Evolutionary conservation across 2,329 filamentous ascomycete species (phyloP).

Genomic region (Paracamarosporium sp.): DNA sequence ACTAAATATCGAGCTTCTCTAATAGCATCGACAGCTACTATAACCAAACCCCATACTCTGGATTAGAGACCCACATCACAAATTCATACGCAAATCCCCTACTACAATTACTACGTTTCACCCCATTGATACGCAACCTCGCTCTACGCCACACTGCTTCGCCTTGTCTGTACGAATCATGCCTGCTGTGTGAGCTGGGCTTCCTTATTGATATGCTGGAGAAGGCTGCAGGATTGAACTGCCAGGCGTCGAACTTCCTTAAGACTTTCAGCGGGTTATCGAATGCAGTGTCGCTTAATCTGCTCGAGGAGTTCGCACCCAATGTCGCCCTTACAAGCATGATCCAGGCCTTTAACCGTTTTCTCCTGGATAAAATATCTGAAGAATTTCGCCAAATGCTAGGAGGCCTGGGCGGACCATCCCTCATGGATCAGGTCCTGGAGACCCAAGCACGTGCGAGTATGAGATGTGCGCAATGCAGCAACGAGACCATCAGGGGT

Average conservation of each 20-base stretch:
- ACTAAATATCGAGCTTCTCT: not conserved
- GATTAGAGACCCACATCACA: constrained; percentile 92
- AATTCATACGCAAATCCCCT: constrained; percentile 97
- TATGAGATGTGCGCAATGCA: constrained; percentile 86
- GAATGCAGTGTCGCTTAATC: constrained; percentile 75
- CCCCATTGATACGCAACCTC: constrained; percentile 84
- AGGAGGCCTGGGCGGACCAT: constrained; percentile 59
- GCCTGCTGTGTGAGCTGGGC: constrained; percentile 90
- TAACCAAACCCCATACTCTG: constrained; percentile 91
- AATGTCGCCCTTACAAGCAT: constrained; percentile 77
- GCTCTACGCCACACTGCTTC: constrained; percentile 89
- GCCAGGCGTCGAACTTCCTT: constrained; percentile 93
- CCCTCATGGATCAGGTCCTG: constrained; percentile 74
- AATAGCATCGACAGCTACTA: constrained; percentile 70
- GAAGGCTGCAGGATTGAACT: constrained; percentile 91
- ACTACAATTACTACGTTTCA: constrained; percentile 90
- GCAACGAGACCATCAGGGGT: constrained; percentile 81
- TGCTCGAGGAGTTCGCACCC: constrained; percentile 83
- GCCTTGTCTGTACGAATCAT: constrained; percentile 80
- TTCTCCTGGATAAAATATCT: constrained; percentile 81
- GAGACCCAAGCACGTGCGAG: constrained; percentile 74
- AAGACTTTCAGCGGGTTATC: constrained; percentile 86
- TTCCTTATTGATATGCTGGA: constrained; percentile 98
- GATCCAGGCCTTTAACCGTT: constrained; percentile 85
- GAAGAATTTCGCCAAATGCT: constrained; percentile 76